phyloP scores from a whole-genome alignment of 345 rosid species.

The Erysimum cheiranthoides region DNA sequence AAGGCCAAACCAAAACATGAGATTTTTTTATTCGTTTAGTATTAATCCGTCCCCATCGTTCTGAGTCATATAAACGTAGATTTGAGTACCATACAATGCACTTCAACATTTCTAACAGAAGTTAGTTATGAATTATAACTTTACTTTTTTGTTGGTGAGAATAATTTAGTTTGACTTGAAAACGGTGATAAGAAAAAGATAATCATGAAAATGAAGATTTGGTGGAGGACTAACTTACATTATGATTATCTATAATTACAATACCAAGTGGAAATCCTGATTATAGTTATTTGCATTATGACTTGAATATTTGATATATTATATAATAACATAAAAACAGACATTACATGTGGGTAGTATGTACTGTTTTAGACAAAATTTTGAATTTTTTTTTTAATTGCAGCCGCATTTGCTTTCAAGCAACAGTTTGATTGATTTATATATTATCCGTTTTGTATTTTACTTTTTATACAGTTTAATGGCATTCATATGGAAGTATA shows the following conservation, averaged over 20 bases:
- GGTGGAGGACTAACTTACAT: conserved; percentile 36
- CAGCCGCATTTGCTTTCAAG: conserved; percentile 27
- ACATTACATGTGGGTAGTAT: conserved; percentile 24
- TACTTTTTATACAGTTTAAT: neutral
- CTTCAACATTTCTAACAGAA: conserved; percentile 16
- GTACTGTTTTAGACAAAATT: neutral
- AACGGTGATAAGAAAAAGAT: neutral
- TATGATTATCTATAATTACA: conserved; percentile 35
- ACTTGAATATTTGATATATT: neutral
- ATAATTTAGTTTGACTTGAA: conserved; percentile 22
- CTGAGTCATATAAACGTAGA: conserved; percentile 1
- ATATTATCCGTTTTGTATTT: neutral
- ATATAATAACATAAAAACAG: neutral
- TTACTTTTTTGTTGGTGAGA: conserved; percentile 15
- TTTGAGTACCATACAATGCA: conserved; percentile 23
- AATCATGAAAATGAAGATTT: conserved; percentile 32
- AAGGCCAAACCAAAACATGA: neutral
- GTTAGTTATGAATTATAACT: conserved; percentile 14
- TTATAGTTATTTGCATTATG: neutral
- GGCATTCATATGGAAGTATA: conserved; percentile 3
- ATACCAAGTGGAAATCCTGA: conserved; percentile 26
- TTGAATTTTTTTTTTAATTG: neutral
- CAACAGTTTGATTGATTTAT: conserved; percentile 12
- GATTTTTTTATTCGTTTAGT: neutral
- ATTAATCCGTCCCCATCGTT: neutral